A percentile compares a stretch with the other conserved stretches of the same genome.
Conservation (phyloP, 768 basidiomycete species). For the Hydnomerulius pinastri region DNA sequence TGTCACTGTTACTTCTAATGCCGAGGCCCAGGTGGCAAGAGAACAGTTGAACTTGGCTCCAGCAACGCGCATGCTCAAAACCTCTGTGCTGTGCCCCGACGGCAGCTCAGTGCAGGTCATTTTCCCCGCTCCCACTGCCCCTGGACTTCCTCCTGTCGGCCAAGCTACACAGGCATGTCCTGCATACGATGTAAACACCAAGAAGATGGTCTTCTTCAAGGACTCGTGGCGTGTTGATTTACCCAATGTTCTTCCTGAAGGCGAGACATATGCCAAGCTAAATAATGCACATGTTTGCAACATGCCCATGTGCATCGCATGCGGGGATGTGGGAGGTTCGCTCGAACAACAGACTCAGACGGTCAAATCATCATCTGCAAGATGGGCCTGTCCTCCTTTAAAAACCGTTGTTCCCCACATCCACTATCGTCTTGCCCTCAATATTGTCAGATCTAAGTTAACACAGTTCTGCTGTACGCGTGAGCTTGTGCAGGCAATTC, state of each 20-base stretch:
- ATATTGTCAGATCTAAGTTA: not conserved
- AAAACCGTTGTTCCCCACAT: not conserved
- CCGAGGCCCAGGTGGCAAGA: no score
- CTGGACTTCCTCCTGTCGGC: not conserved
- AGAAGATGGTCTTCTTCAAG: not conserved
- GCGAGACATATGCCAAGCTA: not conserved
- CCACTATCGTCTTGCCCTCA: not conserved
- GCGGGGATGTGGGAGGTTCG: not conserved
- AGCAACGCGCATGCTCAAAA: not conserved
- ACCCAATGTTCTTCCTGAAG: not conserved
- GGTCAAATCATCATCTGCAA: not conserved
- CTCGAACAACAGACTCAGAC: not conserved
- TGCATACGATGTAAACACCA: not conserved
- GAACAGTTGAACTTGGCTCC: slow-evolving; percentile 1
- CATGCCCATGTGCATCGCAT: not conserved
- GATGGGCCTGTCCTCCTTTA: not conserved
- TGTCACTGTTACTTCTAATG: slow-evolving; percentile 15
- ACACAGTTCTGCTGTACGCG: not conserved
- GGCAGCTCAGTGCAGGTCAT: no score
- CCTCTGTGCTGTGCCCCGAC: not conserved
- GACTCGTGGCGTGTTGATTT: slow-evolving; percentile 1
- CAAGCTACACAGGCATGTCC: not conserved
- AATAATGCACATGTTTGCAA: not conserved
- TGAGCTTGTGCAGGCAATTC: not conserved
- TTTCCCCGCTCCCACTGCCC: not conserved